Conservation (phyloP, 23 red algal species). For the Gracilaria domingensis region DNA sequence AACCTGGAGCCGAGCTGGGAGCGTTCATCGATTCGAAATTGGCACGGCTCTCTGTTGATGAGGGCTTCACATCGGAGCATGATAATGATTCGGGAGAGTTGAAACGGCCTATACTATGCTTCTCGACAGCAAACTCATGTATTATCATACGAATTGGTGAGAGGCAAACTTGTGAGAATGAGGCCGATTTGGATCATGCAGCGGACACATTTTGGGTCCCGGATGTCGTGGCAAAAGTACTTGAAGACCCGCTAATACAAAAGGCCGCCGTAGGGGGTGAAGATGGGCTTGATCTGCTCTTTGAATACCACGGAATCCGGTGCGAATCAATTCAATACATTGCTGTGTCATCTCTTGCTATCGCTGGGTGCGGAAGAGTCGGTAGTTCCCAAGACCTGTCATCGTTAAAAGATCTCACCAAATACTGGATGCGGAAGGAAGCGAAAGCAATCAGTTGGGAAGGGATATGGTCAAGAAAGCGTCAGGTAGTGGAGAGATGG, state of each 20-base stretch:
- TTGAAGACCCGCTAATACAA: constrained; percentile 9
- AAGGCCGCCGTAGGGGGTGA: neutral
- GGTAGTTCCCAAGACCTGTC: neutral
- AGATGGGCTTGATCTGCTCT: constrained; percentile 14
- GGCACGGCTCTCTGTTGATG: constrained; percentile 5
- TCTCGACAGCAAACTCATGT: constrained; percentile 9
- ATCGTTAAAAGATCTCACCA: constrained; percentile 8
- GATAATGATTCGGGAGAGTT: neutral
- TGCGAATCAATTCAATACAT: constrained; percentile 5
- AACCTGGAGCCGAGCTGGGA: neutral
- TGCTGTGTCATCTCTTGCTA: constrained; percentile 3
- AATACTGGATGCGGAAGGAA: constrained; percentile 35
- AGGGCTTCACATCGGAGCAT: neutral
- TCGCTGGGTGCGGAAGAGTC: constrained; percentile 18
- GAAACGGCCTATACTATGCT: constrained; percentile 13
- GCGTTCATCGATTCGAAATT: constrained; percentile 16
- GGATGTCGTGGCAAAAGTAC: neutral
- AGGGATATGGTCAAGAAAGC: neutral
- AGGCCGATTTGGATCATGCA: neutral
- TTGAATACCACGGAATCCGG: constrained; percentile 3
- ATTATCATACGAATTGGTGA: constrained; percentile 13
- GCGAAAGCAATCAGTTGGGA: constrained; percentile 10
- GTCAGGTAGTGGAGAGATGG: neutral
- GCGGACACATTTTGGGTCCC: constrained; percentile 10
- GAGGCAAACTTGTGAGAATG: neutral